Evolutionary conservation across 2,329 filamentous ascomycete genomes (phyloP).

Genomic region (Exophiala bonariae): DNA sequence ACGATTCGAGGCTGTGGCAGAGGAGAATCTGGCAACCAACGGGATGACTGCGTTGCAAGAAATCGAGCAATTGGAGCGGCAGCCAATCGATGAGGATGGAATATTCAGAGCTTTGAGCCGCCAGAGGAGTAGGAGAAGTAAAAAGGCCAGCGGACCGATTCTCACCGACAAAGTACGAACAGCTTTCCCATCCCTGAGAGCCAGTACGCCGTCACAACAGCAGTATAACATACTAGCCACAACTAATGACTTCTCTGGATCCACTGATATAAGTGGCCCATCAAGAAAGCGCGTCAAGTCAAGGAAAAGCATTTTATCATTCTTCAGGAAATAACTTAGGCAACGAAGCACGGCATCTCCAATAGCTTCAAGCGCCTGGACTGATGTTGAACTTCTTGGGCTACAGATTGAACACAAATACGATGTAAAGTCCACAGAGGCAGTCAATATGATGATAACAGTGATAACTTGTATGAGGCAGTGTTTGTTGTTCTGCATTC

Average conservation of each 20-base stretch:
- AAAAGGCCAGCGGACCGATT: slow-evolving; percentile 24
- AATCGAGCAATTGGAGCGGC: slow-evolving; percentile 59
- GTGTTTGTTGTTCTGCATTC: too few relatives aligned
- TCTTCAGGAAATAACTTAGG: slow-evolving; percentile 28
- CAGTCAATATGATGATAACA: too few relatives aligned
- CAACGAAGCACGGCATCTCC: too few relatives aligned
- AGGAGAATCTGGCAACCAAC: slow-evolving; percentile 71
- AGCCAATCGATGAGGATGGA: slow-evolving; percentile 42
- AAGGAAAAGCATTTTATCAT: slow-evolving; percentile 29
- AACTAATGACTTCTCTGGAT: slow-evolving; percentile 11
- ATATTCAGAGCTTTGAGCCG: slow-evolving; percentile 41
- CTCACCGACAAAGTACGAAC: slow-evolving; percentile 15
- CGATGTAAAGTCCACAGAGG: too few relatives aligned
- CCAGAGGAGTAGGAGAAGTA: slow-evolving; percentile 31
- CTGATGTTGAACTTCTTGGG: too few relatives aligned
- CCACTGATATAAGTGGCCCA: slow-evolving; percentile 13
- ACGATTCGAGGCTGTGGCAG: slow-evolving; percentile 67
- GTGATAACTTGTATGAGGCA: too few relatives aligned
- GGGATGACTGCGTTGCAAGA: slow-evolving; percentile 70
- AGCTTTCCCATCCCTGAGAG: slow-evolving; percentile 19
- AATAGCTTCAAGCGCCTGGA: too few relatives aligned
- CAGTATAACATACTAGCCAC: slow-evolving; percentile 11
- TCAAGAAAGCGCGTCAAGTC: slow-evolving; percentile 24
- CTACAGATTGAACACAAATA: too few relatives aligned
- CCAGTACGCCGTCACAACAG: slow-evolving; percentile 21